These are phyloP conservation scores for Coccinonectria pachysandricola DNA, from an alignment of 2,329 filamentous ascomycete genomes.

Conservation along the genomic window DNA sequence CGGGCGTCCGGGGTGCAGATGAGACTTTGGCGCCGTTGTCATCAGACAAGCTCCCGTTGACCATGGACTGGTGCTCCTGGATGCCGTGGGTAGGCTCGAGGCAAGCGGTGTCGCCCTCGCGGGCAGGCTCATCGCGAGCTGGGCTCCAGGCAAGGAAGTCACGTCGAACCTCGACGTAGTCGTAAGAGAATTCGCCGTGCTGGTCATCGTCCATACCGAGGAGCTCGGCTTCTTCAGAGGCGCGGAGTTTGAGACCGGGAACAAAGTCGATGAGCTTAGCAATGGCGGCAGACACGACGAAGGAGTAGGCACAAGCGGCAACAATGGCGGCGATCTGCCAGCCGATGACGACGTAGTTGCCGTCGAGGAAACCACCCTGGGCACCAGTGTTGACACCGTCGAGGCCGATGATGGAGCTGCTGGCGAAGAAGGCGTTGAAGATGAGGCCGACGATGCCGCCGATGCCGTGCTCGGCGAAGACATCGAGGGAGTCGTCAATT, in stretches of 20 bases:
- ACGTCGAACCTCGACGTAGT: constrained; percentile 80
- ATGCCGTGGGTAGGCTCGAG: constrained; percentile 63
- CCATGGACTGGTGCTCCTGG: constrained; percentile 46
- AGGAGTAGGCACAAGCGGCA: constrained; percentile 56
- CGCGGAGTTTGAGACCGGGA: constrained; percentile 69
- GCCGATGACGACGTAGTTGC: constrained; percentile 65
- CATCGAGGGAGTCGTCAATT: constrained; percentile 63
- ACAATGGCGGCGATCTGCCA: constrained; percentile 71
- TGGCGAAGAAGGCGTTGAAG: constrained; percentile 65
- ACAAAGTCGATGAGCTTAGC: constrained; percentile 66
- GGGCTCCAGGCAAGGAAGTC: constrained; percentile 86
- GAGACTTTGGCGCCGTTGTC: constrained; percentile 13
- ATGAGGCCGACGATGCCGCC: constrained; percentile 59
- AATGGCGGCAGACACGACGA: constrained; percentile 62
- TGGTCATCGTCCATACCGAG: constrained; percentile 86
- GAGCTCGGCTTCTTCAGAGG: constrained; percentile 71
- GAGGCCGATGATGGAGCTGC: constrained; percentile 60
- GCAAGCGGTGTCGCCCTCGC: constrained; percentile 38
- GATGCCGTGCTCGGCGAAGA: constrained; percentile 61
- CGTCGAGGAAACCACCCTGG: constrained; percentile 62
- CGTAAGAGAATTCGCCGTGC: constrained; percentile 82
- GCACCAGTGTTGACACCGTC: constrained; percentile 64
- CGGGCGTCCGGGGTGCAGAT: constrained; percentile 10
- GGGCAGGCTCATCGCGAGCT: constrained; percentile 53
- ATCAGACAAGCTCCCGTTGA: constrained; percentile 20